Base-by-base conservation (phyloP, 1,284 basidiomycete genomes). In the Inonotus obliquus region DNA sequence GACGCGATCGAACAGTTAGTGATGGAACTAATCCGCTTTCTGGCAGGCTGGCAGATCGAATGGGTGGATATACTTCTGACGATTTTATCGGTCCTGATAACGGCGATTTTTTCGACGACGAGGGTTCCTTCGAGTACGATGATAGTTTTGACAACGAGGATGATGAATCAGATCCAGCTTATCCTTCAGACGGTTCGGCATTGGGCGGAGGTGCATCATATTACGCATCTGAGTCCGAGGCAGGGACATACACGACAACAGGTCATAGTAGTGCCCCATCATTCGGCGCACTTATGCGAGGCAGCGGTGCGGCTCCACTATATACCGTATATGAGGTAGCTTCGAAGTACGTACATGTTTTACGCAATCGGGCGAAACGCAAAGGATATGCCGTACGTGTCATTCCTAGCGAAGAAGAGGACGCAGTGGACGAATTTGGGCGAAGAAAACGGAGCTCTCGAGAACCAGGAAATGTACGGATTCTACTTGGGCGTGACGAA, bases 301-400 rank as follows among this genome's bases (percentile, higher is more conserved):
- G 32, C 19, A 56, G 41, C 59, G 53, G 47, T 14, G 59, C 59
- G 11, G 19, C 45, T n/a, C 59, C 38, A 29, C 41, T 60, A 9
- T 29, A 27, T 10, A 51, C 47, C 5, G 44, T 41, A 29, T 55
- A 55, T 35, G 56, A 57, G 23, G 44, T 62, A 23, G 60, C 25
- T 17, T 48, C 19, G 4, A 62, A 57, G 37, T 57, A 62, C 32
- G 55, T 62, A 4, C 60, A 47, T 17, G 49, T 62, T 35, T 51
- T 57, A 13, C 47, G 44, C 11, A 21, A 54, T 14, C 41, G 54
- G 17, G 59, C 59, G 23, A 27, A 23, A 14, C 41, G 53, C 23
- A 27, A 27, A 21, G 59, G 59, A 23, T 19, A 23, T 19, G 21
- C 25, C 4, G 14, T 41, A 23, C 32, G 35, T 44, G 41, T 61